These are phyloP conservation scores for Kwoniella dendrophila DNA, from an alignment of 768 basidiomycete species.

Conservation along the genomic window DNA sequence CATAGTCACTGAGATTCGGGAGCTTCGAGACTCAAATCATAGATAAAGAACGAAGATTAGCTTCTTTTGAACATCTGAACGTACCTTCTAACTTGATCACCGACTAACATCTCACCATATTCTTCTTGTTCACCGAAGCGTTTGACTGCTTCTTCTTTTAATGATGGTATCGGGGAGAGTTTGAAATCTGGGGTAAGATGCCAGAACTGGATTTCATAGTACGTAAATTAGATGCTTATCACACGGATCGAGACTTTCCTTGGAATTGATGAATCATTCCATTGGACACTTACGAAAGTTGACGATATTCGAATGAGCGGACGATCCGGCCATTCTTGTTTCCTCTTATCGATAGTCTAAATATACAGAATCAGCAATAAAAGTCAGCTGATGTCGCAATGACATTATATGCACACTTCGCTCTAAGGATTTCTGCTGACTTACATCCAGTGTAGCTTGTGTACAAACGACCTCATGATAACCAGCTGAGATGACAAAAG, in stretches of 20 bases:
- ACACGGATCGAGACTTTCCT: neutral
- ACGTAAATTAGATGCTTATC: neutral
- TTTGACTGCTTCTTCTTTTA: slow-evolving; percentile 61
- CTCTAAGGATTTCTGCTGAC: too few relatives aligned
- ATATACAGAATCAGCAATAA: neutral
- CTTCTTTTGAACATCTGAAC: too few relatives aligned
- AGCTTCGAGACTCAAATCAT: too few relatives aligned
- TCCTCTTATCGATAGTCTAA: slow-evolving; percentile 63
- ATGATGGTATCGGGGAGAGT: slow-evolving; percentile 66
- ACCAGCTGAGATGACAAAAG: slow-evolving; percentile 62
- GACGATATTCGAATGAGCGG: slow-evolving; percentile 93
- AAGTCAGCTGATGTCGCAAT: neutral
- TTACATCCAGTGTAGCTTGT: slow-evolving; percentile 70
- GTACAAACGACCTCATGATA: slow-evolving; percentile 95
- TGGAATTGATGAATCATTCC: neutral
- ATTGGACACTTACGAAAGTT: slow-evolving; percentile 63
- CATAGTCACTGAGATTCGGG: too few relatives aligned
- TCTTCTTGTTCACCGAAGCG: slow-evolving; percentile 58
- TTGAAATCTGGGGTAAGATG: slow-evolving; percentile 84
- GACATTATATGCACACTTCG: too few relatives aligned
- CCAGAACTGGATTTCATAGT: slow-evolving; percentile 66
- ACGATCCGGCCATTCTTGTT: slow-evolving; percentile 66
- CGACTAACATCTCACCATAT: slow-evolving; percentile 81
- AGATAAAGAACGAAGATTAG: too few relatives aligned
- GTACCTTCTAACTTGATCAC: slow-evolving; percentile 72